phyloP scores from a whole-genome alignment of 202 grass and related monocot species.

The Bolboschoenoplectus hybrid region DNA sequence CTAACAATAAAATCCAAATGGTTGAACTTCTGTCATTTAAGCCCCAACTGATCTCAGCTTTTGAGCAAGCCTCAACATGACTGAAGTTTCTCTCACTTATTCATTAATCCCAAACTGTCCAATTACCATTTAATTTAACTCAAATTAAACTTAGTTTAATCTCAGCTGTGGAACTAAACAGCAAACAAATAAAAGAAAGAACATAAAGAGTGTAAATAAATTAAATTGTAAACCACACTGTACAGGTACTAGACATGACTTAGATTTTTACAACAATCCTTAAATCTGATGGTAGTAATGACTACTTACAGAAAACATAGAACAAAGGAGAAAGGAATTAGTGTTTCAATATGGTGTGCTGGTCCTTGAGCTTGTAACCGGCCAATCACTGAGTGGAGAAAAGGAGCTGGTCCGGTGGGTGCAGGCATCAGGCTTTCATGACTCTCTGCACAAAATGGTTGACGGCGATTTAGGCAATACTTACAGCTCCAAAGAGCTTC shows the following conservation, averaged over 20 bases:
- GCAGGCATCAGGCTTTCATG: constrained; percentile 71
- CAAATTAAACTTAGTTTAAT: not conserved
- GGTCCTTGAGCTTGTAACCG: constrained; percentile 91
- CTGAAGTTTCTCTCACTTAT: constrained; percentile 7
- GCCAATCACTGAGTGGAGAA: constrained; percentile 68
- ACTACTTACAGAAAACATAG: constrained; percentile 54
- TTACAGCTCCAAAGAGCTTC: constrained; percentile 76
- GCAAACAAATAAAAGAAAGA: not conserved
- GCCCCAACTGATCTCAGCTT: not conserved
- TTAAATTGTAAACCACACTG: not conserved
- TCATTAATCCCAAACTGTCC: not conserved
- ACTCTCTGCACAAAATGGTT: constrained; percentile 78
- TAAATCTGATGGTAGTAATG: not conserved
- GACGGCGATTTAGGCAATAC: constrained; percentile 79
- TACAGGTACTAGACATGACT: not conserved
- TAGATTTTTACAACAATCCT: not conserved
- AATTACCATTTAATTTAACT: not conserved
- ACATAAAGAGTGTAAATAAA: constrained; percentile 15
- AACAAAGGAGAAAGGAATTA: constrained; percentile 56
- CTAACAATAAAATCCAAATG: constrained; percentile 2
- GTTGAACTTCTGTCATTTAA: constrained; percentile 6
- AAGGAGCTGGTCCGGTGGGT: constrained; percentile 82
- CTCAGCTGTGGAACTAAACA: constrained; percentile 16
- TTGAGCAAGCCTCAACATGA: not conserved
- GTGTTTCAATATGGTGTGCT: constrained; percentile 89